phyloP scores from a whole-genome alignment of 2,329 filamentous ascomycete genomes.

The Aspergillus candidus region DNA sequence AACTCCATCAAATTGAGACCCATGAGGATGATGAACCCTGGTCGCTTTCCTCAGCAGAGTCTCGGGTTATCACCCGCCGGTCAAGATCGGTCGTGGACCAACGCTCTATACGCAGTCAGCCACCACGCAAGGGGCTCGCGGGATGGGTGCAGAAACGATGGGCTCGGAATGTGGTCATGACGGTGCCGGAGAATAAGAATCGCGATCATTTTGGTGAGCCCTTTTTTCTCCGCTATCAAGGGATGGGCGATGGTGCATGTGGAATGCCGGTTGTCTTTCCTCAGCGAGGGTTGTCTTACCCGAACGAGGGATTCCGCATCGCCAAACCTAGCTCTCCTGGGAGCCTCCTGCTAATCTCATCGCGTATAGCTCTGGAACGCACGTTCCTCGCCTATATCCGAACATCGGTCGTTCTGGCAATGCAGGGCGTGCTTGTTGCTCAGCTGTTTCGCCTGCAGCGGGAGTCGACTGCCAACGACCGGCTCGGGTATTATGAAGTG shows the following conservation, averaged over 20 bases:
- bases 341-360: background rate
- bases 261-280: background rate
- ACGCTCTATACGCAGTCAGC: constrained; percentile 5
- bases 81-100: constrained; percentile 18
- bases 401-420: constrained; percentile 62
- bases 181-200: constrained; percentile 36
- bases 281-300: background rate
- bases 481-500: constrained; percentile 55
- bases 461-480: constrained; percentile 14
- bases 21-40: constrained; percentile 19
- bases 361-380: constrained; percentile 58
- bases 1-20: constrained; percentile 28
- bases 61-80: constrained; percentile 19
- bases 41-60: constrained; percentile 32
- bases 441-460: constrained; percentile 60
- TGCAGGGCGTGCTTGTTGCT: constrained; percentile 59
- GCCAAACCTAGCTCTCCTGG: background rate
- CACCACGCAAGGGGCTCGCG: constrained; percentile 45
- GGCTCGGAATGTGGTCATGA: constrained; percentile 52
- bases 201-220: constrained; percentile 38
- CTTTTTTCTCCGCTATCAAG: background rate
- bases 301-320: background rate
- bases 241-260: background rate
- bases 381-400: constrained; percentile 69
- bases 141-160: constrained; percentile 71